Conservation (phyloP, 352 stramenopile genomes). For the Pythium pyrilobum region DNA sequence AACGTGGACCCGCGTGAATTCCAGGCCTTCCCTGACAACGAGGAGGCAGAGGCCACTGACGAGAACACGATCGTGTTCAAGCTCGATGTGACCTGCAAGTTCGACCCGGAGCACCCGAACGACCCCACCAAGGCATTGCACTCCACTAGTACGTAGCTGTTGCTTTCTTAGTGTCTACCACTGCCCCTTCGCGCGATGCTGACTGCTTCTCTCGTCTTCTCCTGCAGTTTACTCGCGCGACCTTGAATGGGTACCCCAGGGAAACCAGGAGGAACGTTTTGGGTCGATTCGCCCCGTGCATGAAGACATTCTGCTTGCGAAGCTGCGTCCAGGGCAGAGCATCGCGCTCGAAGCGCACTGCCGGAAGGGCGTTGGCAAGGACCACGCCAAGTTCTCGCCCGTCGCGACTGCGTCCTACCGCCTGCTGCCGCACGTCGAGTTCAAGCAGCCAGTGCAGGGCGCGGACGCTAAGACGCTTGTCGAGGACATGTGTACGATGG, state of each 20-base stretch:
- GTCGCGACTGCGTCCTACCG: constrained; percentile 95
- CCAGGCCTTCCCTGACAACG: constrained; percentile 80
- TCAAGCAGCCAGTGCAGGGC: constrained; percentile 59
- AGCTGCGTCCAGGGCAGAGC: constrained; percentile 94
- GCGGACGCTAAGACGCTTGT: constrained; percentile 54
- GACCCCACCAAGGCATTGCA: constrained; percentile 61
- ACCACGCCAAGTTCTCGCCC: constrained; percentile 98
- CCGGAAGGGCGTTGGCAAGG: constrained; percentile 93
- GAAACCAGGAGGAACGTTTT: constrained; percentile 92
- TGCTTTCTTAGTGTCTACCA: not conserved
- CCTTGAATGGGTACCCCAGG: constrained; percentile 96
- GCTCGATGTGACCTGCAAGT: constrained; percentile 89
- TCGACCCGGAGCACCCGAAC: constrained; percentile 57
- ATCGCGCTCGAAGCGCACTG: constrained; percentile 96
- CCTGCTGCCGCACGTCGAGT: constrained; percentile 83
- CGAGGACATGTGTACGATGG: constrained; percentile 66
- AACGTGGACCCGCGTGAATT: constrained; percentile 83
- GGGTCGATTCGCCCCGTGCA: constrained; percentile 82
- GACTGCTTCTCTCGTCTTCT: constrained; percentile 5
- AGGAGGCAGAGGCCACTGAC: constrained; percentile 90
- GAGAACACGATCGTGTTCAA: constrained; percentile 97
- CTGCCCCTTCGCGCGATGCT: not conserved
- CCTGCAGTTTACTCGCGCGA: constrained; percentile 89
- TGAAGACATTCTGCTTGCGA: constrained; percentile 96
- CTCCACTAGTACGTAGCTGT: constrained; percentile 39